Evolutionary conservation across 1,284 basidiomycete genomes (phyloP), one percentile per base, ranked within the genome.

Genomic region (Meira nashicola): DNA sequence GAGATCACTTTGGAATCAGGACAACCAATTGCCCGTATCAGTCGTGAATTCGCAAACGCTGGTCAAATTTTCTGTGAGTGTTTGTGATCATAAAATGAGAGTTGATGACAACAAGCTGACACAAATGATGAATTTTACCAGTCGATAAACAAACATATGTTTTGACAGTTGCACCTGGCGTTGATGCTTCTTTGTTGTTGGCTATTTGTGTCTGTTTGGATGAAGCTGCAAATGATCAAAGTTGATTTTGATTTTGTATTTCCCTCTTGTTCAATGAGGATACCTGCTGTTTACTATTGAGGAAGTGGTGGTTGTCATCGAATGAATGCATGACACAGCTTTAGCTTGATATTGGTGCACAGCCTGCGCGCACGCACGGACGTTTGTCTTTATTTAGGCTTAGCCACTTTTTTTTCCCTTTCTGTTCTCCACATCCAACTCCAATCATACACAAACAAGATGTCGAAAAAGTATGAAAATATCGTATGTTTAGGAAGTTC

Each of bases 161-260:
- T 17, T n/a, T 59, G 10, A 59, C 57, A 6, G 43, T 59, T 46
- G 7, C 50, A 2, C 49, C 39, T n/a, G 39, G 50, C 14, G 80
- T 82, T 11, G 81, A 82, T 60, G 71, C 80, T 2, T 69, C 78
- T 4, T 67, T 81, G 33, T 78, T 81, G 19, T 74, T 79, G 1
- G 81, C 80, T 2, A 64, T 81, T 23, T 80, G 80, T 58, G 78
- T 82, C 52, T 79, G 79, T 51, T 74, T 81, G 57, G 80, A 81
- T 60, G 80, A 81, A 67, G 64, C 48, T 40, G 46, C 54, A 38
- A 58, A 57, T 44, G 59, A 60, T 25, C 15, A 54, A 15, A 37
- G 28, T 33, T 33, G 28, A 33, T 33, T 33, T 3, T 33, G 4
- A 4, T 8, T 33, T n/a, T n/a, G n/a, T n/a, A n/a, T n/a, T n/a